phyloP scores from a whole-genome alignment of 768 basidiomycete species.

The Chalciporus chontae region DNA sequence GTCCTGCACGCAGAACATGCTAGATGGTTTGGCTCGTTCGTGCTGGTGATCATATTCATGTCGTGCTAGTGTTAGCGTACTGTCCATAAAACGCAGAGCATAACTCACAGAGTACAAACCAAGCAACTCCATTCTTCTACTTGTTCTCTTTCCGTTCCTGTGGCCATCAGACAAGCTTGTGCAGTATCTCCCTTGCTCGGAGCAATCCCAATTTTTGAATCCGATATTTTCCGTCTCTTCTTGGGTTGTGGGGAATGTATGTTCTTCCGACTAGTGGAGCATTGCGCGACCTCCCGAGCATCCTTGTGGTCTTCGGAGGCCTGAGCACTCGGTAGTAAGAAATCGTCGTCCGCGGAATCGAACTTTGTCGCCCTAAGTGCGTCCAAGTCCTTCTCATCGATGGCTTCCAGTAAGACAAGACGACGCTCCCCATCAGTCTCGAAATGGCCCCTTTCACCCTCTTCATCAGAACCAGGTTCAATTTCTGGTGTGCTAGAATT shows the following conservation, averaged over 20 bases:
- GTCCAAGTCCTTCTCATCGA: conserved; percentile 41
- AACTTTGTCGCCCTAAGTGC: conserved; percentile 41
- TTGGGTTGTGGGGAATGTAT: conserved; percentile 3
- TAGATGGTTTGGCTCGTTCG: conserved; percentile 50
- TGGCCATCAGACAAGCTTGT: conserved; percentile 1
- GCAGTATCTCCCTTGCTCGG: conserved; percentile 12
- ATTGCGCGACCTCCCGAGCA: neutral
- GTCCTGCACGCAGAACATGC: conserved; percentile 63
- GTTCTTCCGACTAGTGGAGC: neutral
- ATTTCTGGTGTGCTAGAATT: conserved; percentile 11
- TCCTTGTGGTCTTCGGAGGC: conserved; percentile 2
- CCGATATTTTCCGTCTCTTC: conserved; percentile 20
- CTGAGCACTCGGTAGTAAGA: conserved; percentile 37
- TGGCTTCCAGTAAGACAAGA: conserved; percentile 46
- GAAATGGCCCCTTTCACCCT: conserved; percentile 39
- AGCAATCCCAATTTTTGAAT: conserved; percentile 19
- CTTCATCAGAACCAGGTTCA: conserved; percentile 31
- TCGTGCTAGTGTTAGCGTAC: conserved; percentile 3
- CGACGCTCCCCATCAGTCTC: conserved; percentile 51
- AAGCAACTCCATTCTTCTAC: conserved; percentile 47
- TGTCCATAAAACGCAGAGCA: neutral
- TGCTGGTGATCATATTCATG: conserved; percentile 30
- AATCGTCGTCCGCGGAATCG: conserved; percentile 47
- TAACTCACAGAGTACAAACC: conserved; percentile 61
- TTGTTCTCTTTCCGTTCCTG: conserved; percentile 36